Evolutionary conservation across 1,284 basidiomycete species (phyloP).

Genomic region (Schizophyllum amplum): DNA sequence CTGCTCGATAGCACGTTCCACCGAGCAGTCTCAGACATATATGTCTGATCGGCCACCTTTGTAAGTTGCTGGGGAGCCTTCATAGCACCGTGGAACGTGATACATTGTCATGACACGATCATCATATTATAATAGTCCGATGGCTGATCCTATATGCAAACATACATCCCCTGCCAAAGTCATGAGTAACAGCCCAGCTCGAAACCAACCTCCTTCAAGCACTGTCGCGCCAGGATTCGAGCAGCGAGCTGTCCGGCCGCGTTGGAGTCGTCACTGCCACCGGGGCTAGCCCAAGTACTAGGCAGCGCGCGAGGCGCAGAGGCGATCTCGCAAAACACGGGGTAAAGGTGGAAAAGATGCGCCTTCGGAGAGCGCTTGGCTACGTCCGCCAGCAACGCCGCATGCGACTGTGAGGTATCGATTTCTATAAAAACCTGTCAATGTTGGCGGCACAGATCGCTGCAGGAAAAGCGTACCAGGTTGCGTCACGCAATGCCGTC

Average conservation of each 20-base stretch:
- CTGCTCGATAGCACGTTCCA: no score
- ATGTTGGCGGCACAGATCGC: constrained; percentile 2
- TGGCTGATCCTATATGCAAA: no score
- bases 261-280: constrained; percentile 15
- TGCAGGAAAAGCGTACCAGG: constrained; percentile 34
- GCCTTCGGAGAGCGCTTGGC: constrained; percentile 66
- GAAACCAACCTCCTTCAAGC: constrained; percentile 63
- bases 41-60: no score
- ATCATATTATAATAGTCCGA: no score
- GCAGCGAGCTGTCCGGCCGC: constrained; percentile 53
- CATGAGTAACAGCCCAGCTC: constrained; percentile 57
- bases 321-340: constrained; percentile 69
- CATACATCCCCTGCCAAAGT: no score
- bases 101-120: no score
- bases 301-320: constrained; percentile 60
- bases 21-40: no score
- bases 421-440: constrained; percentile 26
- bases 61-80: no score
- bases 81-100: no score
- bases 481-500: constrained; percentile 41
- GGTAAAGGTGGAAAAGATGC: constrained; percentile 82
- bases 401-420: constrained; percentile 36
- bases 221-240: constrained; percentile 57
- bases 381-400: constrained; percentile 53
- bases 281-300: constrained; percentile 46